Conservation (phyloP, 805 yeast genomes). For the Metschnikowia chrysomelidarum region DNA sequence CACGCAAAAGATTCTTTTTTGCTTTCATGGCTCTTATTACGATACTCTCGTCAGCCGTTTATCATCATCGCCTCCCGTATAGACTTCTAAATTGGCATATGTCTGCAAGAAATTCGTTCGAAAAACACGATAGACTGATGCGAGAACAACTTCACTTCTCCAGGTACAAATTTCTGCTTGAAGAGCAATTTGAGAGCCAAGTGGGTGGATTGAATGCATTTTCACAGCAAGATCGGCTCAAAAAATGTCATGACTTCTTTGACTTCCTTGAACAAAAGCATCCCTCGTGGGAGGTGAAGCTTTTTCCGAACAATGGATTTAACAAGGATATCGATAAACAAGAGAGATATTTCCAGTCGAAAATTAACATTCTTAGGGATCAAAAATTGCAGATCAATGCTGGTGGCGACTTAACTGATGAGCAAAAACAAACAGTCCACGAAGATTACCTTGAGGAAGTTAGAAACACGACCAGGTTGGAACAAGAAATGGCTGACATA, state of each 20-base stretch:
- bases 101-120: no score
- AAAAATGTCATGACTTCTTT: conserved; percentile 15
- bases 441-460: conserved; percentile 4
- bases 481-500: conserved; percentile 19
- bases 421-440: conserved; percentile 4
- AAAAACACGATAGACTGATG: conserved; percentile 4
- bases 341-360: conserved; percentile 5
- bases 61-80: no score
- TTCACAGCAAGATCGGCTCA: conserved; percentile 6
- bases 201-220: conserved; percentile 15
- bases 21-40: no score
- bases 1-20: no score
- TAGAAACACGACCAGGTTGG: conserved; percentile 6
- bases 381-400: conserved; percentile 1
- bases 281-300: conserved; percentile 15
- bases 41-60: no score
- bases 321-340: conserved; percentile 15
- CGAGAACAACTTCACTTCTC: conserved; percentile 15
- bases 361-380: conserved; percentile 5
- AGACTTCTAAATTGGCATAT: no score
- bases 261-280: conserved; percentile 7
- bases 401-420: conserved; percentile 6
- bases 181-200: conserved; percentile 8
- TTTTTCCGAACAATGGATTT: conserved; percentile 5
- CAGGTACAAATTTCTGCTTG: conserved; percentile 13